These are phyloP conservation scores for Eimeria brunetti DNA, from an alignment of 169 alveolate species.

Conservation along the genomic window DNA sequence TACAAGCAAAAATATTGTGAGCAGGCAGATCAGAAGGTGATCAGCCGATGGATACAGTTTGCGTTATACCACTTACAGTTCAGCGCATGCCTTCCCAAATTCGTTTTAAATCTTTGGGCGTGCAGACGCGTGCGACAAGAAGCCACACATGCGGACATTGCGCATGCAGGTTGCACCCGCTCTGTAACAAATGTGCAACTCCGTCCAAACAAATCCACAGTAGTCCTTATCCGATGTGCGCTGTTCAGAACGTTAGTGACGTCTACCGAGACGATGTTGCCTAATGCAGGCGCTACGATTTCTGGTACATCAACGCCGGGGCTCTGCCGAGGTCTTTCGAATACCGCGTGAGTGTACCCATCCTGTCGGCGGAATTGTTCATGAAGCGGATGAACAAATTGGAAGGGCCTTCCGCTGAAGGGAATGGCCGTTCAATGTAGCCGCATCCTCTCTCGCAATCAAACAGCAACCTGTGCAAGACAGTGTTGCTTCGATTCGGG, in stretches of 20 bases:
- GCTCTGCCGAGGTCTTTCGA: background rate
- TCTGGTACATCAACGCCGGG: background rate
- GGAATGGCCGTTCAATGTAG: background rate
- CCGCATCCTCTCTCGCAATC: background rate
- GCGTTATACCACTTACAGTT: background rate
- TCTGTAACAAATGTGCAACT: background rate
- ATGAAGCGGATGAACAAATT: background rate
- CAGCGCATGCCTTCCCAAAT: background rate
- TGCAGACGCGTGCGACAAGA: background rate
- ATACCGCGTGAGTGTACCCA: background rate
- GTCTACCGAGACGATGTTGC: background rate
- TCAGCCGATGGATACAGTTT: too few relatives aligned
- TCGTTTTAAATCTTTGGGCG: background rate
- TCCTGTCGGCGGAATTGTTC: background rate
- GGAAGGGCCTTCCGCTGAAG: background rate
- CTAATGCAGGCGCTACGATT: background rate
- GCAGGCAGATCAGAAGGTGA: background rate
- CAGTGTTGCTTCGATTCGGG: background rate
- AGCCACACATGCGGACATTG: background rate
- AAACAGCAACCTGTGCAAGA: background rate
- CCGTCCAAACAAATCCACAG: background rate
- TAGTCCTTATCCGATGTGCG: background rate
- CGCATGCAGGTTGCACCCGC: background rate
- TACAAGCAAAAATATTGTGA: background rate
- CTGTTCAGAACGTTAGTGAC: background rate